Base-by-base conservation (phyloP, 202 grass and related monocot genomes). In the Digitaria exilis region DNA sequence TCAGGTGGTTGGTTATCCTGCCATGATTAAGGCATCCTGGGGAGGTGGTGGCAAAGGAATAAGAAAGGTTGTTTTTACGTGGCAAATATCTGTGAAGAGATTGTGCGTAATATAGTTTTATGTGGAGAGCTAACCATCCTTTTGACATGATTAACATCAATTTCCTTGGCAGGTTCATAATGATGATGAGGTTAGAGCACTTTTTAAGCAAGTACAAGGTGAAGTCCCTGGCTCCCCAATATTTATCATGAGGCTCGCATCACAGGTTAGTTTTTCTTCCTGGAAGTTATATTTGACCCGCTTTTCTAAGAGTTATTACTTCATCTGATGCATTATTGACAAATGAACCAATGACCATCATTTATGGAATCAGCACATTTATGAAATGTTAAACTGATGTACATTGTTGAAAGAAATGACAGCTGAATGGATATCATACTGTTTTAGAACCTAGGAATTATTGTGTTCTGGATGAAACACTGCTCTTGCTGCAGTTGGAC, bases 191-290 rank as follows among this genome's bases (percentile, higher is more conserved):
- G 92, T 90, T 60, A 86, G 85, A 88, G 76, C 89, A 54, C 57
- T 95, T 72, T 95, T 95, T 80, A 92, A 95, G 77, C 92, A 95
- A 95, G 92, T 95, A 24, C 92, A 95, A 90, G 92, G 92, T 70
- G 92, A 95, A 88, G 92, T 92, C 84, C 87, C 92, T 12, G 92
- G 92, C 18, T 95, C 89, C 30, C 92, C 92, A 84, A 95, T 95
- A 86, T 95, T 95, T 78, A 90, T 95, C 84, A 95, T 95, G 93
- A 88, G 81, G 77, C 78, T 95, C 78, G 93, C 93, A 90, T 80
- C 89, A 34, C 93, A 95, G 92, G 93, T 95, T 68, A 84, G 87
- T 79, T 63, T 72, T 68, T 24, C 19, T 37, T 61, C 70, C 52
- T 63, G 35, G 4, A 74, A 68, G 9, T 63, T 84, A 57, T 61